Evolutionary conservation across 1,284 basidiomycete species (phyloP), one percentile per base, ranked within the genome.

Genomic region (Leccinum griseonigrum): DNA sequence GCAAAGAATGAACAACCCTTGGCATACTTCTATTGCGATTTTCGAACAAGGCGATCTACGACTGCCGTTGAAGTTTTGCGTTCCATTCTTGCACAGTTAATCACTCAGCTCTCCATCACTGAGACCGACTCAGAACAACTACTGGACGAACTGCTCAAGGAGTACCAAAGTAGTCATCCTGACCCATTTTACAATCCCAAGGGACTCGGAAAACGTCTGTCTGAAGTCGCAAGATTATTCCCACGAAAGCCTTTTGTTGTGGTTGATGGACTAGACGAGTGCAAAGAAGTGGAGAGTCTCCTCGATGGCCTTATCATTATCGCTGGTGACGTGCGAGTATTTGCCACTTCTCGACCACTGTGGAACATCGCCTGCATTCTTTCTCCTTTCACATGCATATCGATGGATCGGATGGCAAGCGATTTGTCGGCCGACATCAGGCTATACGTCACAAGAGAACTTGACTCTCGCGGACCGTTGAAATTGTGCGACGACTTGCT

Each of bases 1-100:
- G 36, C 48, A 4, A 57, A 43, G 14, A 3, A 38, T 1, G 29
- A 58, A 2, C 57, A 64, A 26, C 1, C 55, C 16, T 29, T 68
- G 1, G 54, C 31, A 1, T 63, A 57, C 26, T 66, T 68, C 32
- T 68, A 68, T 48, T 68, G 66, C 3, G 67, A 66, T 58, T 68
- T 68, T 46, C 52, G 61, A 3, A 57, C 29, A 2, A 3, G 0
- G 4, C 26, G 26, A 10, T 66, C 64, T 0, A 66, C 64, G 1
- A 60, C 9, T 14, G 48, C 67, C 3, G 18, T 66, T 2, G 64
- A 66, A 16, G 67, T 64, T 4, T 60, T 64, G 48, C 50, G 61
- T 4, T 66, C 64, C 13, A 16, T 68, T 48, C 56, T 68, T 9
- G 38, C 56, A 1, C 67, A 64, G 50, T 16, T 68, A 1, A 18